Base-by-base conservation (phyloP, 768 basidiomycete species). In the Mrakia blollopis region DNA sequence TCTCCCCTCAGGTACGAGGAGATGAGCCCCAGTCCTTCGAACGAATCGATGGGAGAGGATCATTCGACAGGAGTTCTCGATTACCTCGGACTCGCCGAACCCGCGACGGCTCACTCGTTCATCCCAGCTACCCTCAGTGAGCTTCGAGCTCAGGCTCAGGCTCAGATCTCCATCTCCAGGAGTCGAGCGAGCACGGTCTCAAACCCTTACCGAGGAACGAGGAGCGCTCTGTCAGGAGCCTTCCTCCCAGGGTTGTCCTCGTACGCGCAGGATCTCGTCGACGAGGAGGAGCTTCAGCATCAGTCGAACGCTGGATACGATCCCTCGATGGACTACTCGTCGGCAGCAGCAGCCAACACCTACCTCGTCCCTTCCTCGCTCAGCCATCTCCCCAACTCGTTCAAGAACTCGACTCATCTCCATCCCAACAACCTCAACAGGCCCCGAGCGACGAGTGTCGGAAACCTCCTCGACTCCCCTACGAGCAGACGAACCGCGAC, bases 31-130 rank as follows among this genome's bases (percentile, higher is more conserved):
- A 61, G 25, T 63, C 57, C 81, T 60, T 81, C 81, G 16, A 80
- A 78, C 61, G 78, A 79, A 1, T 80, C 80, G 23, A 74, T 81
- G 10, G 86, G 88, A 32, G 95, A 97, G 73, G 91, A 93, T 70
- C 92, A 93, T 83, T 92, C 94, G 80, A 92, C 94, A 63, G 93
- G 94, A 82, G 98, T 96, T 37, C 88, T 98, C 78, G 95, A 97
- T 84, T 98, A 98, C 84, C 91, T 98, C 70, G 96, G 96, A 62
- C 87, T 98, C 80, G 96, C 94, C 80, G 95, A 93, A 79, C 78
- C 77, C 54, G 52, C 77, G 35, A 39, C 72, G 23, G 68, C 68
- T 44, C 35, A 39, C 73, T 35, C 63, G 44, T 74, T 57, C 41
- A 35, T 74, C 23, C 92, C 93, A 8, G 93, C 93, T 16, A 94